phyloP scores from a whole-genome alignment of 768 basidiomycete genomes.

The Neoboletus magnificus region DNA sequence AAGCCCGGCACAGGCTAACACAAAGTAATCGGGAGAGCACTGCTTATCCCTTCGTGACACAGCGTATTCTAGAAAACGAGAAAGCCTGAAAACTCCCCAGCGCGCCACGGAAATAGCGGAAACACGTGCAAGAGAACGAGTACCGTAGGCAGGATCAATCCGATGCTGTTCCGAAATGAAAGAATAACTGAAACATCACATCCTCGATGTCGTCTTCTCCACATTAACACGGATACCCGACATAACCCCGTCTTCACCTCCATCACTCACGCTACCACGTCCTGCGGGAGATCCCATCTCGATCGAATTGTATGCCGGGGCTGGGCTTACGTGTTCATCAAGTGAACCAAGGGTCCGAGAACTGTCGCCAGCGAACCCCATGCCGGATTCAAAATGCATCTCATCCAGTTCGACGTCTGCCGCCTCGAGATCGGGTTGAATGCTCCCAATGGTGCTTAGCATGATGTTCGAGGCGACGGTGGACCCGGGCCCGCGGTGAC shows the following conservation, averaged over 20 bases:
- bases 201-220: constrained; percentile 54
- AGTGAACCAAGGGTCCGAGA: constrained; percentile 32
- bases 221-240: constrained; percentile 58
- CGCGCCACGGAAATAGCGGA: constrained; percentile 4
- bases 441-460: constrained; percentile 61
- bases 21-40: constrained; percentile 9
- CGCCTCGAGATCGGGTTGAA: constrained; percentile 50
- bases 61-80: constrained; percentile 22
- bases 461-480: constrained; percentile 61
- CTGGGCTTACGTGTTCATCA: constrained; percentile 41
- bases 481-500: constrained; percentile 49
- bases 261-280: constrained; percentile 22
- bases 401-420: constrained; percentile 58
- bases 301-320: constrained; percentile 46
- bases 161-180: constrained; percentile 24
- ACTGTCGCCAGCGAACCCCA: constrained; percentile 50
- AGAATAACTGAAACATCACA: constrained; percentile 30
- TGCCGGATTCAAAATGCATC: constrained; percentile 45
- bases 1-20: constrained; percentile 3
- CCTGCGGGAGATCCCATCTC: constrained; percentile 35
- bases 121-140: constrained; percentile 22
- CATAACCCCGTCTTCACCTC: constrained; percentile 17
- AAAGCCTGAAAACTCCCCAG: constrained; percentile 11
- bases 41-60: constrained; percentile 14
- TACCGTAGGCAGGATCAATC: constrained; percentile 26